Evolutionary conservation across 73 alveolate genomes (phyloP), one percentile per base, ranked within the genome.

Genomic region (Paramecium bursaria): DNA sequence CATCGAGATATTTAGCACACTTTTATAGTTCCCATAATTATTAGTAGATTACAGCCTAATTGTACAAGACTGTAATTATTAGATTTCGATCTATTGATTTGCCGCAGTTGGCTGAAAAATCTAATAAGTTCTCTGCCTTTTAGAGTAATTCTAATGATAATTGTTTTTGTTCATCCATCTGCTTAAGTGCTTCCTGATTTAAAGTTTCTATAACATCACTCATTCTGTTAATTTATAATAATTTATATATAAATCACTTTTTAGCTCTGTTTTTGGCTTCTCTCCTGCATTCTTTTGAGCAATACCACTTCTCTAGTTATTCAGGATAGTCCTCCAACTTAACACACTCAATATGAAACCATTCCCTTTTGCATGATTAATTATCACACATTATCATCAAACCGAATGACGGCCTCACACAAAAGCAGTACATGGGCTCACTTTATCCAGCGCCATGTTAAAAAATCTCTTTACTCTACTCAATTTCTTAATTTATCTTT

Each of bases 281-380:
- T 67, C 44, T 67, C 17, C 82, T 44, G 25, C 82, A 67, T 42
- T 67, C 82, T 4, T 3, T 0, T 15, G 82, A 67, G 19, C 82
- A 67, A 67, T 35, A 67, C 82, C 82, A 67, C 19, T 53, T 53
- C 0, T 31, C 42, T 11, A 21, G 19, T 9, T 67, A 53, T 39
- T 42, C 50, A 35, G 82, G 82, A 25, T 39, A 67, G 22, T 67
- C 82, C 17, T 67, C 44, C 15, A 67, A 14, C 44, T 67, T 67
- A 15, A 67, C 82, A 67, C 82, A 67, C 21, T 67, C 82, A 21
- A 67, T 17, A 67, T 67, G 82, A 19, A 67, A 67, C 82, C 82
- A 67, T 39, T 67, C 82, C 35, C 44, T 67, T 15, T 42, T 17
- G 33, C 82, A 67, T 42, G 44, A 42, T 67, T 35, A 23, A 67